Evolutionary conservation across 139 green algal species (phyloP).

Genomic region (Chlorella sp.): DNA sequence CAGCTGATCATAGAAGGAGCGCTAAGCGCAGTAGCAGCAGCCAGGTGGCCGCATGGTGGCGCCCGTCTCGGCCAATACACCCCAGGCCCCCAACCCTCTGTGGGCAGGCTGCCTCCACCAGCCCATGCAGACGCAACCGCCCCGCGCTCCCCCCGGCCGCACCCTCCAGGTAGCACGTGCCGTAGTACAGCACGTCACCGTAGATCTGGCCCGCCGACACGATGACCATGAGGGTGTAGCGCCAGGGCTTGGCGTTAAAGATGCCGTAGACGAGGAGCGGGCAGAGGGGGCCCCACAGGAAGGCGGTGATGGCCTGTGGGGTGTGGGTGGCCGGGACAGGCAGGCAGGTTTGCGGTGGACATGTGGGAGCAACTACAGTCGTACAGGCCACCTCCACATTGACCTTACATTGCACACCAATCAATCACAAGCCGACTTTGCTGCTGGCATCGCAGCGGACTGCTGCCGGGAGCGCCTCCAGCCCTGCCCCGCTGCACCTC

Average conservation of each 20-base stretch:
- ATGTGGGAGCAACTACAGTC: no score
- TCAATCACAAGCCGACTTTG: no score
- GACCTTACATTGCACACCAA: no score
- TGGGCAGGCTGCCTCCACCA: no score
- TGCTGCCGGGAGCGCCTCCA: no score
- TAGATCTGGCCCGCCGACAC: conserved; percentile 90
- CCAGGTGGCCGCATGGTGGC: not conserved
- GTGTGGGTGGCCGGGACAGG: conserved; percentile 28
- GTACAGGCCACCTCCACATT: no score
- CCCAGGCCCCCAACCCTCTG: not conserved
- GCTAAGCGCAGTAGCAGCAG: not conserved
- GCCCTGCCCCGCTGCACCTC: conserved; percentile 43
- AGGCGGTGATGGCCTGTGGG: conserved; percentile 71
- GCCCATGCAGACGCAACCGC: no score
- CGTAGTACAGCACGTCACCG: conserved; percentile 90
- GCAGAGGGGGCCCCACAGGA: conserved; percentile 79
- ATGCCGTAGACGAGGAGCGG: conserved; percentile 69
- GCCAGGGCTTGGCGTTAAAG: conserved; percentile 57
- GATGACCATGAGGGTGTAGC: conserved; percentile 70
- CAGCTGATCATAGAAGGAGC: not conserved
- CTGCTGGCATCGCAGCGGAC: conserved; percentile 82
- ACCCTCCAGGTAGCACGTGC: conserved; percentile 78
- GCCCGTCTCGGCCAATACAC: not conserved
- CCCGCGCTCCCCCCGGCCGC: not conserved
- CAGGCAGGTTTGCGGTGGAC: conserved; percentile 82